These are phyloP conservation scores for Microbotryomycetes sp. DNA, from an alignment of 1,284 basidiomycete genomes.

Conservation along the genomic window DNA sequence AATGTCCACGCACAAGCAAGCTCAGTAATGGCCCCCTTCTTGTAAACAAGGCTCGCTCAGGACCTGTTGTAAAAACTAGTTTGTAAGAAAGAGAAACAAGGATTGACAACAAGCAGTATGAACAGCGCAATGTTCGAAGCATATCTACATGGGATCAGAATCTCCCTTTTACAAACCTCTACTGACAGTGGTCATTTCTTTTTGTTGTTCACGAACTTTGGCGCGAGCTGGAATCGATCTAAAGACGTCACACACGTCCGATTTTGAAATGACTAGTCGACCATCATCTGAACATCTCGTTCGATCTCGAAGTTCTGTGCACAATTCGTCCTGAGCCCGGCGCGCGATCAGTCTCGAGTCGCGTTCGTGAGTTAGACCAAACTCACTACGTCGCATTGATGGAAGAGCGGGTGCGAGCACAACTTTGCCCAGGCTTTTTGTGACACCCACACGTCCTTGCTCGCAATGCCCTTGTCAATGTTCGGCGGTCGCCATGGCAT, in stretches of 20 bases:
- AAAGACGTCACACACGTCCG: conserved; percentile 28
- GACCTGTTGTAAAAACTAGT: too few relatives aligned
- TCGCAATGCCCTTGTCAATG: neutral
- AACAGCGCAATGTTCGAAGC: too few relatives aligned
- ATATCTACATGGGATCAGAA: too few relatives aligned
- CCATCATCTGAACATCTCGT: conserved; percentile 30
- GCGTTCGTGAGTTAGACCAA: too few relatives aligned
- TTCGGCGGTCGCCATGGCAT: conserved; percentile 27
- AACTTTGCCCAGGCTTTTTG: conserved; percentile 30
- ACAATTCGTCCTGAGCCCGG: conserved; percentile 21
- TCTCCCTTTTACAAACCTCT: too few relatives aligned
- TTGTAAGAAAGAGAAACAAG: too few relatives aligned
- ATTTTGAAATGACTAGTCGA: conserved; percentile 21
- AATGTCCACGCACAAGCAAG: conserved; percentile 44
- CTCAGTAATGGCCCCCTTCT: too few relatives aligned
- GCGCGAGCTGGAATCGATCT: conserved; percentile 19
- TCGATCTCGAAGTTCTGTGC: conserved; percentile 18
- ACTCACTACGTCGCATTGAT: conserved; percentile 18
- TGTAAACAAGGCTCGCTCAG: too few relatives aligned
- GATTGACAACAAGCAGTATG: too few relatives aligned
- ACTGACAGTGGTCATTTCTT: neutral
- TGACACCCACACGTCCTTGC: conserved; percentile 25
- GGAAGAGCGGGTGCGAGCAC: conserved; percentile 24
- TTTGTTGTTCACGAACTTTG: neutral
- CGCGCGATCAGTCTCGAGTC: neutral